phyloP scores from a whole-genome alignment of 345 rosid species.

The Nasturtium officinale region DNA sequence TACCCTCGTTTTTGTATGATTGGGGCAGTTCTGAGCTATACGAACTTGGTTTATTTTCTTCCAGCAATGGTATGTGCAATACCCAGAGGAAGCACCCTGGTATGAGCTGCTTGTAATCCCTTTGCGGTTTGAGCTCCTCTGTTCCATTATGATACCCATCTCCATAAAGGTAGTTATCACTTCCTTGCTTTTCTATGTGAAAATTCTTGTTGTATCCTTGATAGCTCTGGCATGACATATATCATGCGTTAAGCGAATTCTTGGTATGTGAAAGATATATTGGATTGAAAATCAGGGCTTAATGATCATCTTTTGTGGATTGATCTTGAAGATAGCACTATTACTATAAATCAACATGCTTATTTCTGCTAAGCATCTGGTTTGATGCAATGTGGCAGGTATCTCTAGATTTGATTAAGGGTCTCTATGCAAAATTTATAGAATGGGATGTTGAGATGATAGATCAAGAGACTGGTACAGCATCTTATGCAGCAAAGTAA shows the following conservation, averaged over 20 bases:
- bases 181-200: background rate
- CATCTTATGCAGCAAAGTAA: conserved; percentile 94
- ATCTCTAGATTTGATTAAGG: conserved; percentile 92
- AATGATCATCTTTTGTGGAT: background rate
- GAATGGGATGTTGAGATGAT: conserved; percentile 91
- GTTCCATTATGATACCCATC: conserved; percentile 99
- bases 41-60: conserved; percentile 25
- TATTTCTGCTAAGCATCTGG: conserved; percentile 26
- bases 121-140: conserved; percentile 93
- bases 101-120: conserved; percentile 92
- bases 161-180: conserved; percentile 72
- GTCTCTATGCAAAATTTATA: conserved; percentile 93
- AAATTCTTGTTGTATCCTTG: conserved; percentile 1
- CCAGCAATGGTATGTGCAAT: conserved; percentile 96
- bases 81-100: conserved; percentile 95
- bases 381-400: conserved; percentile 57
- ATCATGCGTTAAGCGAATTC: background rate
- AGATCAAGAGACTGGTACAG: conserved; percentile 76
- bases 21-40: conserved; percentile 30
- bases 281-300: background rate
- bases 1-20: conserved; percentile 12
- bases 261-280: conserved; percentile 15
- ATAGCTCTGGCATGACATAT: conserved; percentile 2
- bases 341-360: background rate
- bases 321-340: background rate